Conservation (phyloP, 2,329 filamentous ascomycete genomes). For the Sordariomycetes sp. region DNA sequence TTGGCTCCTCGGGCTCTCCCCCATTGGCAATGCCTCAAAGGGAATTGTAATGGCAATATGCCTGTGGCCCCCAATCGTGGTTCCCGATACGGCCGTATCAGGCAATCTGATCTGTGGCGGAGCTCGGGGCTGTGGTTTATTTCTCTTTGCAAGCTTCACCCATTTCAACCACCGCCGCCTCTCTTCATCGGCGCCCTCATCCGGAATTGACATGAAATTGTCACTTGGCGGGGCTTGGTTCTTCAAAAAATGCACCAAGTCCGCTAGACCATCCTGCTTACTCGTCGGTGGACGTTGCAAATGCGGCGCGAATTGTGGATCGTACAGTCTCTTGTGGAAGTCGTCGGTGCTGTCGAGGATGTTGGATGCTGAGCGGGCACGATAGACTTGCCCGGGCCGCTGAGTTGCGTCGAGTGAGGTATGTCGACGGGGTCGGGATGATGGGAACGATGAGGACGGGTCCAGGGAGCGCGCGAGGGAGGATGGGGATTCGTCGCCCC, state of each 20-base stretch:
- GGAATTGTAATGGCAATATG: constrained; percentile 56
- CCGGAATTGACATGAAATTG: constrained; percentile 40
- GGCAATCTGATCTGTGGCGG: constrained; percentile 32
- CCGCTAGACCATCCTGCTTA: constrained; percentile 20
- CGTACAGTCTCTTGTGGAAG: constrained; percentile 2
- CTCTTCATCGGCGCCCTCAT: constrained; percentile 16
- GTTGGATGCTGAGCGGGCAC: constrained; percentile 4
- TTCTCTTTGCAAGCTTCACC: constrained; percentile 27
- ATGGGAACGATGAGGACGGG: background rate
- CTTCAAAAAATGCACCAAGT: constrained; percentile 39
- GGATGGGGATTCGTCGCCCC: background rate
- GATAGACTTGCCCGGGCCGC: background rate
- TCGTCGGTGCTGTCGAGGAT: constrained; percentile 6
- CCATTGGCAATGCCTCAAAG: constrained; percentile 35
- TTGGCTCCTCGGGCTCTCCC: constrained; percentile 19
- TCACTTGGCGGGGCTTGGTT: constrained; percentile 36
- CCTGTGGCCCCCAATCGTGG: constrained; percentile 41
- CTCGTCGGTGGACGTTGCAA: constrained; percentile 4
- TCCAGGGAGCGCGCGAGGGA: no score
- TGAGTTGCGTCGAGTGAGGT: background rate
- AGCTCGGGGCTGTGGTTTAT: constrained; percentile 17
- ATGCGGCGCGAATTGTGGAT: background rate
- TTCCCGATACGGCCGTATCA: constrained; percentile 45
- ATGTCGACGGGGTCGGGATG: background rate
- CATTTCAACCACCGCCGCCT: constrained; percentile 32